A percentile compares a stretch with the other conserved stretches of the same genome.
Evolutionary conservation across 2,329 filamentous ascomycete genomes (phyloP).

Genomic region (Periconia macrospinosa): DNA sequence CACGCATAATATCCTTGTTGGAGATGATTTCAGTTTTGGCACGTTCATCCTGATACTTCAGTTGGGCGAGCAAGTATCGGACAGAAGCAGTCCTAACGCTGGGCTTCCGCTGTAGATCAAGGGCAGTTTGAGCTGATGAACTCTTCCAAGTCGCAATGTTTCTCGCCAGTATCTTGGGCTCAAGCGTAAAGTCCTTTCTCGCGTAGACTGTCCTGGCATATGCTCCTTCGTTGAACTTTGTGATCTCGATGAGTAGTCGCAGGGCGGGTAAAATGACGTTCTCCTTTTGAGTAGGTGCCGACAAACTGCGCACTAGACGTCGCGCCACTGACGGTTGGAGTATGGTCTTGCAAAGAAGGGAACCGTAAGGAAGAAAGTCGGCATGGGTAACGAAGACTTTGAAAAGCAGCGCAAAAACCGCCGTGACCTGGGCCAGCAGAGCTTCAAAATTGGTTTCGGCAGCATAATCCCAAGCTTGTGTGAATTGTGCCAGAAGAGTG

Average conservation of each 20-base stretch:
- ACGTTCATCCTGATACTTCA: constrained; percentile 76
- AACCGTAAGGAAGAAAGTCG: constrained; percentile 73
- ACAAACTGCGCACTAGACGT: constrained; percentile 76
- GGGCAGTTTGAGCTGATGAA: constrained; percentile 54
- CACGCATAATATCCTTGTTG: constrained; percentile 68
- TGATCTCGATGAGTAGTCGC: constrained; percentile 81
- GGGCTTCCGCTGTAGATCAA: constrained; percentile 67
- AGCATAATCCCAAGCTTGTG: constrained; percentile 87
- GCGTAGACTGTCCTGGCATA: constrained; percentile 77
- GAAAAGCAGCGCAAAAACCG: constrained; percentile 79
- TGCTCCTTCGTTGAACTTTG: constrained; percentile 81
- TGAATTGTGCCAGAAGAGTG: constrained; percentile 74
- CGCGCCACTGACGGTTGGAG: constrained; percentile 80
- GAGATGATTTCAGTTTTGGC: constrained; percentile 82
- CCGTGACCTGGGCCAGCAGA: constrained; percentile 77
- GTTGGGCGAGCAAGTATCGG: constrained; percentile 74
- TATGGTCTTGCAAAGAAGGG: constrained; percentile 78
- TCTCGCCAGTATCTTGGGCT: constrained; percentile 69
- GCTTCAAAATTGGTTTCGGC: constrained; percentile 78
- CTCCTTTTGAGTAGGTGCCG: constrained; percentile 79
- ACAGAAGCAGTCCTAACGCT: constrained; percentile 83
- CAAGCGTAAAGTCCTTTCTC: constrained; percentile 74
- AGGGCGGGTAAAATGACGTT: constrained; percentile 88
- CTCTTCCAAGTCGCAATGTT: constrained; percentile 73
- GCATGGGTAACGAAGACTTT: constrained; percentile 74